Percentiles rank a stretch among this genome's conserved stretches.
These are phyloP conservation scores for Persicaria tinctoria DNA, from an alignment of 148 eudicot species.

Conservation along the genomic window DNA sequence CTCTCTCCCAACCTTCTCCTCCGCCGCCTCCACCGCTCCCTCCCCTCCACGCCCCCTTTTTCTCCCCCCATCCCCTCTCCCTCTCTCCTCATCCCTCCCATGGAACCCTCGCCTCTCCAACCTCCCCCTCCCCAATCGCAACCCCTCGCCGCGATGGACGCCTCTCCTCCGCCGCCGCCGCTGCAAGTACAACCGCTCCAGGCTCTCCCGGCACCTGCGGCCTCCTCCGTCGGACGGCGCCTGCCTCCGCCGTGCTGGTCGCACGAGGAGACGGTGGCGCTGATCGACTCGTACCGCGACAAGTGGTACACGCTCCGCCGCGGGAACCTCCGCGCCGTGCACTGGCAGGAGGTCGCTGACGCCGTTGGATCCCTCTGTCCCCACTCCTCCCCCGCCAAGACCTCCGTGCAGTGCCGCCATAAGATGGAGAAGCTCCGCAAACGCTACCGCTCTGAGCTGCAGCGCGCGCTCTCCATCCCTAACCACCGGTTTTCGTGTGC, in stretches of 20 bases:
- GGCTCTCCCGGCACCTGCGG: constrained; percentile 11
- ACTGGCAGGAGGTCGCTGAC: constrained; percentile 79
- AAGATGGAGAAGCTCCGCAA: constrained; percentile 95
- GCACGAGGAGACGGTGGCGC: constrained; percentile 64
- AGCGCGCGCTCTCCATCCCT: constrained; percentile 38
- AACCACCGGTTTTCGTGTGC: constrained; percentile 42
- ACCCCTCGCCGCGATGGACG: not conserved
- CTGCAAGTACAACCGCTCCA: constrained; percentile 13
- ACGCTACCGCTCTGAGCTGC: constrained; percentile 67
- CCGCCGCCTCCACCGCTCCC: constrained; percentile 9
- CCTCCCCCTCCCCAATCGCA: not conserved
- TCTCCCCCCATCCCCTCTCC: not conserved
- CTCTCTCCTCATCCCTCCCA: not conserved
- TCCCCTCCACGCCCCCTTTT: constrained; percentile 6
- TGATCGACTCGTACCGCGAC: constrained; percentile 66
- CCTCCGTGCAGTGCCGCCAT: constrained; percentile 90
- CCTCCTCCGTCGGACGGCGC: constrained; percentile 28
- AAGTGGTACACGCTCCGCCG: constrained; percentile 78
- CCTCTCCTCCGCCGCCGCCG: constrained; percentile 4
- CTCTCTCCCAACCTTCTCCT: constrained; percentile 10
- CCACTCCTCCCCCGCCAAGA: constrained; percentile 37
- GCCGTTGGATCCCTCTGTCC: constrained; percentile 45
- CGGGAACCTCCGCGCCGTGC: constrained; percentile 63
- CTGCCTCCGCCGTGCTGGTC: constrained; percentile 97
- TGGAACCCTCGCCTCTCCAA: not conserved